phyloP scores from a whole-genome alignment of 768 basidiomycete genomes.

The Kwoniella sp. region DNA sequence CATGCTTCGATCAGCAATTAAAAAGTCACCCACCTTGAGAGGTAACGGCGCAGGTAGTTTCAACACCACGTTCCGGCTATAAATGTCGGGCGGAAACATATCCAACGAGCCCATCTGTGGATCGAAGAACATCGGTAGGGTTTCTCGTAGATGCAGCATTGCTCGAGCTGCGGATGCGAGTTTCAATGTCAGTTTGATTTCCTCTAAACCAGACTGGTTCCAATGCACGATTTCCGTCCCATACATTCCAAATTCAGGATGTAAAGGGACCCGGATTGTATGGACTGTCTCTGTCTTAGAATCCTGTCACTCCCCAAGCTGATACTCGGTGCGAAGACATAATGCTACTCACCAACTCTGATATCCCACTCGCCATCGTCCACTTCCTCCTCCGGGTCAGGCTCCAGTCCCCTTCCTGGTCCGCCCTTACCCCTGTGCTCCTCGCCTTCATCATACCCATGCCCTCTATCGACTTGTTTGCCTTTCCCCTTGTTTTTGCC shows the following conservation, averaged over 20 bases:
- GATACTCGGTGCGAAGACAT: background rate
- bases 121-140: conserved; percentile 47
- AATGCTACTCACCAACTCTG: conserved; percentile 46
- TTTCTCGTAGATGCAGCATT: conserved; percentile 51
- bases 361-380: conserved; percentile 54
- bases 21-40: conserved; percentile 42
- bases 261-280: no score
- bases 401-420: conserved; percentile 6
- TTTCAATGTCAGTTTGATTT: background rate
- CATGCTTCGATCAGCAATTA: background rate
- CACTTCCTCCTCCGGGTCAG: conserved; percentile 39
- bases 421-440: background rate
- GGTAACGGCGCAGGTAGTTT: conserved; percentile 52
- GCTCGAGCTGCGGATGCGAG: conserved; percentile 32
- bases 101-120: conserved; percentile 30
- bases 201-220: no score
- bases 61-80: conserved; percentile 45
- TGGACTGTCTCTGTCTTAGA: no score
- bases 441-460: background rate
- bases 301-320: background rate
- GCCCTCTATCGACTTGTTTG: conserved; percentile 21
- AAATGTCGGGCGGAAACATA: conserved; percentile 52
- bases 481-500: conserved; percentile 35
- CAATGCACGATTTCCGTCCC: no score
- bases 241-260: no score